Percentiles rank a stretch among this genome's conserved stretches.
Evolutionary conservation across 805 yeast species (phyloP).

Genomic region (Pichia sporocuriosa): DNA sequence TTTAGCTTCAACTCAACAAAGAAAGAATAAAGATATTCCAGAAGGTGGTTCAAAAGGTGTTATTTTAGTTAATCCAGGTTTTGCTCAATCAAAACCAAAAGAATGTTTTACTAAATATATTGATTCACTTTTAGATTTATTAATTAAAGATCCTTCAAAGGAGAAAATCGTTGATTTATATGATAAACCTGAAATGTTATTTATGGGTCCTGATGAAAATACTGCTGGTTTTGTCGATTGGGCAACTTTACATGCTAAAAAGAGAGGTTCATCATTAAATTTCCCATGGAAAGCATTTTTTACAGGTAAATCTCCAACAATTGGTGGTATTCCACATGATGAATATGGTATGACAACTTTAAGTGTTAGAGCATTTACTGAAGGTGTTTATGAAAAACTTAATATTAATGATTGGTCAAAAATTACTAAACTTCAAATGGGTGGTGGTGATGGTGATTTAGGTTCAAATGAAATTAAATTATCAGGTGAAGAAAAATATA

Average conservation of each 20-base stretch:
- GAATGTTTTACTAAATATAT: slow-evolving; percentile 89
- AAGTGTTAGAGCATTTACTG: slow-evolving; percentile 87
- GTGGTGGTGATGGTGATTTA: slow-evolving; percentile 98
- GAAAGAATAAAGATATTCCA: slow-evolving; percentile 95
- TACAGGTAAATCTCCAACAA: slow-evolving; percentile 85
- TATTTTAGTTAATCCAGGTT: slow-evolving; percentile 65
- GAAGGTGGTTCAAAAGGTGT: slow-evolving; percentile 99
- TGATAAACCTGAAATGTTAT: slow-evolving; percentile 79
- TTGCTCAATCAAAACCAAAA: slow-evolving; percentile 70
- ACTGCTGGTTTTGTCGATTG: slow-evolving; percentile 93
- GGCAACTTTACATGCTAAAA: slow-evolving; percentile 92
- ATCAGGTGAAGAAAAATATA: slow-evolving; percentile 75
- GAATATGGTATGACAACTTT: slow-evolving; percentile 96
- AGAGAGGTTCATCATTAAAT: slow-evolving; percentile 84
- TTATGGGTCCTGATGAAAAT: slow-evolving; percentile 99
- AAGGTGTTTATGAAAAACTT: slow-evolving; percentile 77
- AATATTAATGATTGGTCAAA: slow-evolving; percentile 47
- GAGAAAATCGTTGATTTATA: slow-evolving; percentile 81
- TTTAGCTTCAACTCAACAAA: slow-evolving; percentile 91
- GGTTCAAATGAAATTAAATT: slow-evolving; percentile 92
- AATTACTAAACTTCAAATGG: slow-evolving; percentile 85
- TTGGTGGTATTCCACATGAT: slow-evolving; percentile 98
- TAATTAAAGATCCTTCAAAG: slow-evolving; percentile 67
- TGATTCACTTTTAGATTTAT: slow-evolving; percentile 81
- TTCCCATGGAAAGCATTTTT: slow-evolving; percentile 87